Evolutionary conservation across 2,329 filamentous ascomycete species (phyloP).

Genomic region (Karstenula rhodostoma): DNA sequence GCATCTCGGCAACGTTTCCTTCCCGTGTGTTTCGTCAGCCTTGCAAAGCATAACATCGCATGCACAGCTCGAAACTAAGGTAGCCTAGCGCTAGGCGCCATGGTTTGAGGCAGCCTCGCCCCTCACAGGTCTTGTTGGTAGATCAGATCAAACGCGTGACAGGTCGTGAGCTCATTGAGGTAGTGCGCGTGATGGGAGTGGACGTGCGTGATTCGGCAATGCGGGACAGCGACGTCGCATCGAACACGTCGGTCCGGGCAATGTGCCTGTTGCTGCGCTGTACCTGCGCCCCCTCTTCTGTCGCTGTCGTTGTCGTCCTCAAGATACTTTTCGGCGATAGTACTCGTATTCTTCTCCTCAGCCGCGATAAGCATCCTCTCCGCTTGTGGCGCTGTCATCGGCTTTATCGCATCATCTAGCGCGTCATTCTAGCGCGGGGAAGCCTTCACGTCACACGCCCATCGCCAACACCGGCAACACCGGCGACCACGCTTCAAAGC

Average conservation of each 20-base stretch:
- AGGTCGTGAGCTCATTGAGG: neutral
- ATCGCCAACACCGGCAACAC: slow-evolving; percentile 12
- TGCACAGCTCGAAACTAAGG: neutral
- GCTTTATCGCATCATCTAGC: slow-evolving; percentile 23
- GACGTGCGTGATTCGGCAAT: slow-evolving; percentile 6
- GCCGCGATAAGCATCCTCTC: slow-evolving; percentile 11
- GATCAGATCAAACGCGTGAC: neutral
- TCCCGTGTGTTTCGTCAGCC: neutral
- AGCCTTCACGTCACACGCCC: slow-evolving; percentile 31
- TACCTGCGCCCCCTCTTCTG: neutral
- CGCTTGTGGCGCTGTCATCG: slow-evolving; percentile 38
- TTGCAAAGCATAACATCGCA: neutral
- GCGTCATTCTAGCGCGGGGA: slow-evolving; percentile 19
- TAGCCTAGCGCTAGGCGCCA: neutral
- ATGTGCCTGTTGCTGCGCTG: neutral
- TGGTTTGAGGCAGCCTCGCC: neutral
- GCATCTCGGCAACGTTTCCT: neutral
- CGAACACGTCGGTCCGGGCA: neutral
- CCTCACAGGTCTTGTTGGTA: neutral
- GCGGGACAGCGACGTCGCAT: neutral
- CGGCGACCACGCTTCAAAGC: slow-evolving; percentile 16
- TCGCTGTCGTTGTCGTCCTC: no score
- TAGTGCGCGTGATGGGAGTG: slow-evolving; percentile 1
- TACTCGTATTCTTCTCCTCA: neutral
- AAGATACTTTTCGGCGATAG: neutral